Conservation (phyloP, 106 monocot species). For the Dioscorea alata region DNA sequence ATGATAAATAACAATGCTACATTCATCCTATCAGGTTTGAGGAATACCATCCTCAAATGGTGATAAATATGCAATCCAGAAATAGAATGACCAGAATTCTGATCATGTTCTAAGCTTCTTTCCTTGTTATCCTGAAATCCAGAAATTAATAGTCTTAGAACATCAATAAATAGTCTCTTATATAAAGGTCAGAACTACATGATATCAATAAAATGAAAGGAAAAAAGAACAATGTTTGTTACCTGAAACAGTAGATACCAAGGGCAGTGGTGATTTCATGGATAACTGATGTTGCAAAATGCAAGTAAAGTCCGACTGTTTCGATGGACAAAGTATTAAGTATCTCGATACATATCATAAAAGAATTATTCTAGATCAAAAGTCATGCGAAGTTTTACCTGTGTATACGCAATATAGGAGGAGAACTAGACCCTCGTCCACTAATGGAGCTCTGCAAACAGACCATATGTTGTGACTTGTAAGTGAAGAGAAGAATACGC, state of each 20-base stretch:
- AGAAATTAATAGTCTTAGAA: no score
- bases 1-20: no score
- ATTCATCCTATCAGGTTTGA: no score
- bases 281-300: slow-evolving; percentile 84
- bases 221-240: not conserved
- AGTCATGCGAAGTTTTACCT: slow-evolving; percentile 23
- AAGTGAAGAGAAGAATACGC: not conserved
- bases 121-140: not conserved
- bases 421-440: slow-evolving; percentile 74
- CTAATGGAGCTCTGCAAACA: slow-evolving; percentile 52
- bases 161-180: no score
- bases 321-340: not conserved
- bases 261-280: slow-evolving; percentile 83
- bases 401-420: slow-evolving; percentile 65
- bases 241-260: slow-evolving; percentile 98
- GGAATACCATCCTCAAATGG: no score
- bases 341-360: not conserved
- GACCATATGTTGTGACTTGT: not conserved
- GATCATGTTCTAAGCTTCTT: not conserved
- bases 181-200: no score
- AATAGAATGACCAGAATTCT: not conserved
- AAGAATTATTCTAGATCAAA: not conserved
- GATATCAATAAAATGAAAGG: no score
- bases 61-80: no score
- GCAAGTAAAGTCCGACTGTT: slow-evolving; percentile 75